Evolutionary conservation across 768 basidiomycete genomes (phyloP).

Genomic region (Hericium erinaceus): DNA sequence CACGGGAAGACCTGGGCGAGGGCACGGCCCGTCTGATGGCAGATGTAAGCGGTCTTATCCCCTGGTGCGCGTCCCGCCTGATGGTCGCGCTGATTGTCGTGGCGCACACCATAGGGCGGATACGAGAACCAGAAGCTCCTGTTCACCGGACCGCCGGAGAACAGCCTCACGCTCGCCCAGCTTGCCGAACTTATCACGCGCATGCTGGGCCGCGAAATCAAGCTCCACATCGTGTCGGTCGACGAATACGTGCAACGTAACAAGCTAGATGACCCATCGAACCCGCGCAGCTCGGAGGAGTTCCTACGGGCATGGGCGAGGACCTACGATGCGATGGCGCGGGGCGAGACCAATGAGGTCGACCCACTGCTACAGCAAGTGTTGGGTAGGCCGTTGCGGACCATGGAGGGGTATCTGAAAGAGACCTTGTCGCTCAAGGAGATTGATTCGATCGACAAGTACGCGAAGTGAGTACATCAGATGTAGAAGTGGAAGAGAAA

Average conservation of each 20-base stretch:
- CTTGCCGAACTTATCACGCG: not conserved
- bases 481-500: too few species aligned
- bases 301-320: constrained; percentile 22
- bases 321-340: constrained; percentile 20
- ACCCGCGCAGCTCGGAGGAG: constrained; percentile 16
- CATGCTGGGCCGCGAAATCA: not conserved
- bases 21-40: constrained; percentile 26
- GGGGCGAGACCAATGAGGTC: constrained; percentile 21
- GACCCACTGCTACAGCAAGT: constrained; percentile 21
- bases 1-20: constrained; percentile 27
- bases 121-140: constrained; percentile 21
- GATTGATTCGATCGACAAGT: not conserved
- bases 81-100: too few species aligned
- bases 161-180: constrained; percentile 11
- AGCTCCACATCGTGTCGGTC: not conserved
- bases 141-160: constrained; percentile 17
- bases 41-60: constrained; percentile 8
- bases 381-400: constrained; percentile 24
- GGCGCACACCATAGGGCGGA: constrained; percentile 6
- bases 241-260: constrained; percentile 11
- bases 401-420: not conserved
- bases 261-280: constrained; percentile 11
- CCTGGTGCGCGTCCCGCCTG: not conserved
- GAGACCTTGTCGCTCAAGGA: not conserved
- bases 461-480: not conserved